Evolutionary conservation across 2,329 filamentous ascomycete species (phyloP), one percentile per base, ranked within the genome.

Genomic region (Neonectria ditissima): DNA sequence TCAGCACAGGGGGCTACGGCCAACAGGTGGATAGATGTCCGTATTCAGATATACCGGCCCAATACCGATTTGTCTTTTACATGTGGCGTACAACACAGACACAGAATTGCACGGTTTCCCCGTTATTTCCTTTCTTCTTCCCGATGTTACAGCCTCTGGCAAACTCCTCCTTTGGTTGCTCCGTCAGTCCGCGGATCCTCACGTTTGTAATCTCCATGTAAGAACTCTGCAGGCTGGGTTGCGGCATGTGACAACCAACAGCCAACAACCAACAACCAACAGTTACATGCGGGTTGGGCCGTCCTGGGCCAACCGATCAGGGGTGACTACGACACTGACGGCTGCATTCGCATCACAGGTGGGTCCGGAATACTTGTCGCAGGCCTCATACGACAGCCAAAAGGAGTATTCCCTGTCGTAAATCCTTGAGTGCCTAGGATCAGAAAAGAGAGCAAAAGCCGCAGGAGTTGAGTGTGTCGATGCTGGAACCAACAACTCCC

Each of bases 301-400:
- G 18, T 8, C 20, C 8, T 24, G 20, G 22, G 13, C 26, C 24
- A 26, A 26, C 18, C 14, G 5, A n/a, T 30, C 34, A 24, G 41
- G 45, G 45, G 16, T 43, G 45, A 48, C n/a, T 43, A 24, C 44
- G 14, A 51, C 24, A 50, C 16, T 24, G 14, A 22, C 47, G 45
- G 34, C 37, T 37, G 24, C 45, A 58, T 34, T 20, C 50, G 34
- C 37, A 26, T 24, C 37, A 18, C 39, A 45, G 45, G 30, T 34
- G 45, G 45, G 24, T 5, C 45, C 34, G 5, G 34, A 5, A 37
- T 7, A n/a, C 16, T n/a, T n/a, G 13, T 10, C 11, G 9, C 20
- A 20, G 43, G 5, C 10, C 13, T 26, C 2, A 24, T 45, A 22
- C 43, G 20, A 24, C 43, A 22, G 20, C 43, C n/a, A 44, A 22